Evolutionary conservation across 2,329 filamentous ascomycete genomes (phyloP).

Genomic region (Aurifilum marmelostoma): DNA sequence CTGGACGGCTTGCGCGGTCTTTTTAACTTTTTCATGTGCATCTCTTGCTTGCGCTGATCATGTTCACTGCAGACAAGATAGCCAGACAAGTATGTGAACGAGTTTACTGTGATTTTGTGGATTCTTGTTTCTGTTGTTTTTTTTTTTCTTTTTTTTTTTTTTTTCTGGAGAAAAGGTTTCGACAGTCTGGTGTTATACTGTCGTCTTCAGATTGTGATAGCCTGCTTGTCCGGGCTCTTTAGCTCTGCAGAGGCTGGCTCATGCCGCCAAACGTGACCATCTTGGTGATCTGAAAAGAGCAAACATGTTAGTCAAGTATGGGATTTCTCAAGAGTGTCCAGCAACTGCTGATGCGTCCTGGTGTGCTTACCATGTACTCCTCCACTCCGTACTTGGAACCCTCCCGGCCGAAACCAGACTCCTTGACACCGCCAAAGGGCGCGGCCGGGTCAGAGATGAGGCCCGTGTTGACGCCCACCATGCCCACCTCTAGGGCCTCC

Average conservation of each 20-base stretch:
- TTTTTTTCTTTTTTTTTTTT: no score
- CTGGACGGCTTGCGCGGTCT: no score
- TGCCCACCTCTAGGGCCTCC: conserved; percentile 77
- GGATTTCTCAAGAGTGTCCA: neutral
- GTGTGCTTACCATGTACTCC: conserved; percentile 57
- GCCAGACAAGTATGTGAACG: no score
- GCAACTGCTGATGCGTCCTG: no score
- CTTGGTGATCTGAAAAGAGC: conserved; percentile 67
- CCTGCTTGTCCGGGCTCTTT: conserved; percentile 16
- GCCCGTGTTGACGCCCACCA: conserved; percentile 85
- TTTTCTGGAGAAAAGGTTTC: no score
- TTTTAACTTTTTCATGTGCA: no score
- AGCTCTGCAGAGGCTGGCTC: conserved; percentile 57
- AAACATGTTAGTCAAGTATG: neutral
- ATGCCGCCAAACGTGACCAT: conserved; percentile 62
- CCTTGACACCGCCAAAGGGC: conserved; percentile 80
- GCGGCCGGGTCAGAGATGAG: conserved; percentile 61
- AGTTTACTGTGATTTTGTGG: no score
- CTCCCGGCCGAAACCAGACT: conserved; percentile 80
- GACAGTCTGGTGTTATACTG: no score
- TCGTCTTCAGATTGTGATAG: no score
- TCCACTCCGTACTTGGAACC: conserved; percentile 77
- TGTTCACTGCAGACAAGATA: no score
- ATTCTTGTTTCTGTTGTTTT: no score
- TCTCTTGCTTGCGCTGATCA: no score